Percentiles rank a stretch among this genome's conserved stretches.
Evolutionary conservation across 306 rosid species (phyloP).

Genomic region (Trifolium pratense): DNA sequence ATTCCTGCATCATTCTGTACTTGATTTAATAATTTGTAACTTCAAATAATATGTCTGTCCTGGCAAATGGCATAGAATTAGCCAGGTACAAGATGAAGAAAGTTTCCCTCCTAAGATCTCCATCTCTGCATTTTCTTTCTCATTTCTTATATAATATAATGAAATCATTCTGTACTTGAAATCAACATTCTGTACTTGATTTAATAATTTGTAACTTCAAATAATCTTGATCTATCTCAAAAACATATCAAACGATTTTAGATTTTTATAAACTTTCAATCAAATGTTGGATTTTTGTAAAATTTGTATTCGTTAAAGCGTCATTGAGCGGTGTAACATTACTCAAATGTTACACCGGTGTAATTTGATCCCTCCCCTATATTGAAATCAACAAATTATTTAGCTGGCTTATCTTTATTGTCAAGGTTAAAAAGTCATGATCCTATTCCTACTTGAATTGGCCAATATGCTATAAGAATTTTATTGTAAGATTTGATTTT

Average conservation of each 20-base stretch:
- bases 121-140: constrained; percentile 18
- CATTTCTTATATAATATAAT: background rate
- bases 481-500: constrained; percentile 8
- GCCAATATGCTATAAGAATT: constrained; percentile 1
- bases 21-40: background rate
- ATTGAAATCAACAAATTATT: constrained; percentile 9
- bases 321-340: too few species aligned
- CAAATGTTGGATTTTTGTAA: too few species aligned
- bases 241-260: too few species aligned
- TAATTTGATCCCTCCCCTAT: too few species aligned
- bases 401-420: constrained; percentile 12
- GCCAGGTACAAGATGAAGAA: background rate
- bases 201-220: too few species aligned
- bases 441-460: constrained; percentile 5
- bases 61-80: constrained; percentile 17
- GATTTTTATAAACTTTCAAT: too few species aligned
- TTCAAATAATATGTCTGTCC: background rate
- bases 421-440: background rate
- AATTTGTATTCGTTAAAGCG: too few species aligned
- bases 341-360: too few species aligned
- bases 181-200: too few species aligned
- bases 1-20: constrained; percentile 25
- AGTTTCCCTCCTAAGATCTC: background rate
- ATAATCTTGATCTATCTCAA: too few species aligned
- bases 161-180: too few species aligned